Percentiles rank a stretch among this genome's conserved stretches.
Conservation (phyloP, 2,329 filamentous ascomycete genomes). For the Cladosporium sp. region DNA sequence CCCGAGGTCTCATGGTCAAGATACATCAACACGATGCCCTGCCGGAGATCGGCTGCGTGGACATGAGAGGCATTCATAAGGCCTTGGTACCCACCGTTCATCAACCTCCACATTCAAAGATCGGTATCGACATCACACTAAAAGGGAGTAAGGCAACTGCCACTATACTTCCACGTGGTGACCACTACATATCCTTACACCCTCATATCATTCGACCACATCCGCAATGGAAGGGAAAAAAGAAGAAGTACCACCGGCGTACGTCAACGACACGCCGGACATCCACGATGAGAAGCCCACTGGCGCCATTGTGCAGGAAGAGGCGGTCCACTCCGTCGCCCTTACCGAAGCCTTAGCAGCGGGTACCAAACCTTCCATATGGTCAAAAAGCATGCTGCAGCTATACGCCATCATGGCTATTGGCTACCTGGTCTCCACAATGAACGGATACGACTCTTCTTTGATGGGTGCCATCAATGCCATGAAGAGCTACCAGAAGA, state of each 20-base stretch:
- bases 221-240: conserved; percentile 50
- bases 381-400: conserved; percentile 29
- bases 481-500: conserved; percentile 52
- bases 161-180: not conserved
- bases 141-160: not conserved
- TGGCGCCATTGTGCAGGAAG: conserved; percentile 26
- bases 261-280: conserved; percentile 21
- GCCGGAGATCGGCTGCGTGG: not conserved
- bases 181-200: not conserved
- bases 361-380: conserved; percentile 25
- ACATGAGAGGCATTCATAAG: not conserved
- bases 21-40: not conserved
- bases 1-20: not conserved
- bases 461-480: conserved; percentile 55
- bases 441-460: conserved; percentile 35
- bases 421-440: conserved; percentile 20
- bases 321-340: conserved; percentile 26
- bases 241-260: conserved; percentile 21
- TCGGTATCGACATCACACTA: not conserved
- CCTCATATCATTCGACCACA: conserved; percentile 33
- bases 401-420: conserved; percentile 27
- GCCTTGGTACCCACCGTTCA: not conserved
- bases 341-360: conserved; percentile 27
- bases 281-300: conserved; percentile 23
- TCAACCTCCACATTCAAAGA: not conserved